These are phyloP conservation scores for Cercospora zeae-maydis DNA, from an alignment of 2,329 filamentous ascomycete genomes.

Conservation along the genomic window DNA sequence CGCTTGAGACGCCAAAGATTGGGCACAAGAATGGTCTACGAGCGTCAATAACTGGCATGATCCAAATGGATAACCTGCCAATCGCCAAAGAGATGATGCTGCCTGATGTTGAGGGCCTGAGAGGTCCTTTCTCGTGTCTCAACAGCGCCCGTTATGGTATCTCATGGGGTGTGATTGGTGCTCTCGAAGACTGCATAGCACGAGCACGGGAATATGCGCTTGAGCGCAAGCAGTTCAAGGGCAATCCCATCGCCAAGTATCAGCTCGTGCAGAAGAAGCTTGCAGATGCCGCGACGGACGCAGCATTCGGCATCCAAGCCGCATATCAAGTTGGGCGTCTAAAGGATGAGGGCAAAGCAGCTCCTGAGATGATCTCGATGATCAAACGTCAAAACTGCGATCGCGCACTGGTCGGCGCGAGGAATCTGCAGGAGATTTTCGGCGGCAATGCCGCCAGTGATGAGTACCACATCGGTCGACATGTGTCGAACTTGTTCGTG, in stretches of 20 bases:
- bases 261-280: conserved; percentile 98
- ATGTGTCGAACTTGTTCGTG: conserved; percentile 94
- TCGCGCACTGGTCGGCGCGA: conserved; percentile 72
- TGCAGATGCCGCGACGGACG: conserved; percentile 86
- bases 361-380: conserved; percentile 95
- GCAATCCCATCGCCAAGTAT: conserved; percentile 90
- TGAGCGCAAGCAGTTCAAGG: conserved; percentile 93
- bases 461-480: conserved; percentile 90
- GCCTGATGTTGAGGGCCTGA: conserved; percentile 79
- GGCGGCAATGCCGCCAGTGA: conserved; percentile 98
- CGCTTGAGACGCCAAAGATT: conserved; percentile 84
- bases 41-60: conserved; percentile 96
- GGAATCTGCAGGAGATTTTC: conserved; percentile 89
- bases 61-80: conserved; percentile 86
- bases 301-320: conserved; percentile 84
- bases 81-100: conserved; percentile 93
- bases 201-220: conserved; percentile 82
- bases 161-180: conserved; percentile 88
- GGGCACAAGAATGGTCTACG: conserved; percentile 94
- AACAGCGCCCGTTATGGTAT: conserved; percentile 94
- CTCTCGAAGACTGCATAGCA: conserved; percentile 83
- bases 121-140: conserved; percentile 86
- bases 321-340: conserved; percentile 86
- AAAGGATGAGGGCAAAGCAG: conserved; percentile 83
- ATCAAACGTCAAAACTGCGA: conserved; percentile 98